Base-by-base conservation (phyloP, 2,329 filamentous ascomycete species). In the Clarireedia homoeocarpa region DNA sequence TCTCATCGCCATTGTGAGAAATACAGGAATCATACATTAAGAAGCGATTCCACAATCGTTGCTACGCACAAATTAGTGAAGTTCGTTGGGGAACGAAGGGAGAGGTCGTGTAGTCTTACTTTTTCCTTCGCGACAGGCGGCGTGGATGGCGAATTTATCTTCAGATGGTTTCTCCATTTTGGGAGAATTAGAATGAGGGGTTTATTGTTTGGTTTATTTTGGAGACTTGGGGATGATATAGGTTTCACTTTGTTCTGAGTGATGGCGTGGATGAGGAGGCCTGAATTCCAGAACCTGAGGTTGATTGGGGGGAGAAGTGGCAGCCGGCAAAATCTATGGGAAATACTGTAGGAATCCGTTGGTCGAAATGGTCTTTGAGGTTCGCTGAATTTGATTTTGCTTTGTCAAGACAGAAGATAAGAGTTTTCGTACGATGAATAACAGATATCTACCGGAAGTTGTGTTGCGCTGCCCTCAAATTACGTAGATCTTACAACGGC, bases 121-220 rank as follows among this genome's bases (percentile, higher is more conserved):
- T 76, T 83, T 87, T 44, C 91, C 91, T 71, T 95, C 89, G 56
- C 91, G 82, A 59, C 87, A 86, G 44, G 92, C 92, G 62, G 88
- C 88, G 69, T 97, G 92, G 45, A 96, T 85, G 27, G 90, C 87
- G 65, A 85, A 96, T 65, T 86, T 89, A 51, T 83, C 76, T 48
- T 74, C 71, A 26, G 49, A 42, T 27, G 44, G 27, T 15, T 52
- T 52, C n/a, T 56, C 48, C 54, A 56, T 56, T 26, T 17, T 48
- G 14, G 30, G 36, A 17, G 34, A 49, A 42, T 40, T n/a, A 26
- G 9, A 6, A 24, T 23, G 12, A 23, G 23, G 39, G 39, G 44
- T 30, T n/a, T 15, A 15, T 39, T 48, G 30, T 4, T 34, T 34
- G 30, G 30, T 34, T 34, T 34, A 12, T 9, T 34, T 34, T 9